A percentile compares a stretch with the other conserved stretches of the same genome.
Conservation (phyloP, 1,139 yeast genomes). For the Lodderomyces parapsilosis region DNA sequence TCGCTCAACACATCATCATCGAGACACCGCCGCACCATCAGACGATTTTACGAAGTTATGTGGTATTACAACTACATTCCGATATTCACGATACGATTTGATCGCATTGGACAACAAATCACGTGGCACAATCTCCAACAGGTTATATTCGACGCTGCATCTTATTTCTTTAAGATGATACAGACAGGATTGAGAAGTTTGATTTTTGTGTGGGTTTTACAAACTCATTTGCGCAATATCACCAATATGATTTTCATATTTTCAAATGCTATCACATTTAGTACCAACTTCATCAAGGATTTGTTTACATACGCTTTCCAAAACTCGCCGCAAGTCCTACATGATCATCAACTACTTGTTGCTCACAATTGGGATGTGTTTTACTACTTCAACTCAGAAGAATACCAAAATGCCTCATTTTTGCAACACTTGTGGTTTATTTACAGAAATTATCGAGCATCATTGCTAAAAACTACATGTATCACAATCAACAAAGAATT, state of each 20-base stretch:
- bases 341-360: constrained; percentile 14
- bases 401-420: constrained; percentile 9
- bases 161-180: constrained; percentile 14
- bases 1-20: neutral
- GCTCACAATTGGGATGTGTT: constrained; percentile 15
- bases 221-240: constrained; percentile 18
- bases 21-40: neutral
- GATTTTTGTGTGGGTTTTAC: constrained; percentile 21
- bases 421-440: constrained; percentile 8
- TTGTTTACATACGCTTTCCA: constrained; percentile 26
- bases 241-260: constrained; percentile 21
- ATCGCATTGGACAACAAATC: constrained; percentile 24
- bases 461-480: constrained; percentile 10
- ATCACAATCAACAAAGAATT: constrained; percentile 5
- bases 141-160: constrained; percentile 4
- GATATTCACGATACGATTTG: constrained; percentile 27
- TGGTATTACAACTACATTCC: constrained; percentile 25
- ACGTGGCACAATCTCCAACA: constrained; percentile 10
- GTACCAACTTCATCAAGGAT: constrained; percentile 29
- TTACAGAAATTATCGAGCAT: constrained; percentile 8
- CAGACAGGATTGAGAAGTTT: constrained; percentile 14
- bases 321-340: constrained; percentile 15
- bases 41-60: constrained; percentile 10
- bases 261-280: constrained; percentile 32
- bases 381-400: constrained; percentile 14